Conservation (phyloP, 352 stramenopile species). For the Phytophthora citrophthora region DNA sequence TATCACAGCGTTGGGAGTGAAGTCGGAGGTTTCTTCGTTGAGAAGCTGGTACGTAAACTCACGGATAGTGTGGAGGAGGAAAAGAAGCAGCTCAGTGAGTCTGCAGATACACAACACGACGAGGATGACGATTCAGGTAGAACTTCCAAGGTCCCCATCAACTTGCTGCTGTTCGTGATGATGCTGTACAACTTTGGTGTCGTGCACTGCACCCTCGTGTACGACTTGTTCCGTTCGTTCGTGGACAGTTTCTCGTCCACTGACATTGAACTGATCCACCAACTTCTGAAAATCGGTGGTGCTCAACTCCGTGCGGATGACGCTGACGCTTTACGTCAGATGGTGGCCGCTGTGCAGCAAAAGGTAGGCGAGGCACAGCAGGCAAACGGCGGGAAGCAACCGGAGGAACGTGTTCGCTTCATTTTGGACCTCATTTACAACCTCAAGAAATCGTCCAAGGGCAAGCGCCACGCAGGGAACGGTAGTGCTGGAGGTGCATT, state of each 20-base stretch:
- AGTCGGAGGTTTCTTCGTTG: constrained; percentile 83
- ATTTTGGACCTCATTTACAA: constrained; percentile 97
- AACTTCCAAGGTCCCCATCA: constrained; percentile 73
- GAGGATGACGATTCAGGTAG: constrained; percentile 37
- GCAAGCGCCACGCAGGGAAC: constrained; percentile 46
- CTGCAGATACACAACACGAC: constrained; percentile 6
- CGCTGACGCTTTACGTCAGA: constrained; percentile 81
- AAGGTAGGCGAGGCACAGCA: constrained; percentile 60
- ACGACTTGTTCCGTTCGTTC: constrained; percentile 89
- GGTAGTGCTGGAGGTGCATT: constrained; percentile 37
- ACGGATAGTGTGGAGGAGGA: constrained; percentile 51
- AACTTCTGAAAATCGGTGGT: constrained; percentile 83
- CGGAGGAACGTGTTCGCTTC: constrained; percentile 75
- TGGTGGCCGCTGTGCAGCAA: constrained; percentile 83
- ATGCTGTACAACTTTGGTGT: constrained; percentile 93
- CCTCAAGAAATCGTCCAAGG: constrained; percentile 96
- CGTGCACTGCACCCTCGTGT: constrained; percentile 90
- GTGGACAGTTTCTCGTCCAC: constrained; percentile 72
- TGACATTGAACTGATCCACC: constrained; percentile 90
- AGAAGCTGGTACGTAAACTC: constrained; percentile 74
- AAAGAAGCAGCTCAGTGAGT: constrained; percentile 29
- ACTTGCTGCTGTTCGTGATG: constrained; percentile 87
- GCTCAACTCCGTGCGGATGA: constrained; percentile 88
- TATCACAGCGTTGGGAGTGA: constrained; percentile 84
- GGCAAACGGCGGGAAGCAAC: constrained; percentile 37